Evolutionary conservation across 2,329 filamentous ascomycete genomes (phyloP).

Genomic region (Stagonosporopsis cucurbitacearum): DNA sequence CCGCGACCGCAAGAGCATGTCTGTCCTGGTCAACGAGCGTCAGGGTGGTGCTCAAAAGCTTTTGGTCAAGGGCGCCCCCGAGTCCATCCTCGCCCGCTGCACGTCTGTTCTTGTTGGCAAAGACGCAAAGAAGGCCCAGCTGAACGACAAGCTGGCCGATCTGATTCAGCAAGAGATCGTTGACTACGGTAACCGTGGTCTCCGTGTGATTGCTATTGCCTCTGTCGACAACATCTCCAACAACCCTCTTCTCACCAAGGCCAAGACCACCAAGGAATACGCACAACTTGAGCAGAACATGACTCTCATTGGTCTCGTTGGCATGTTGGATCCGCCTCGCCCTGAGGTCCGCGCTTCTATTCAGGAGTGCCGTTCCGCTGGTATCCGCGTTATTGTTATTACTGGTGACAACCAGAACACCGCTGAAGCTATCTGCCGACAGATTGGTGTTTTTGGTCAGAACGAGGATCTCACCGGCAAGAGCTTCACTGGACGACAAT

Average conservation of each 20-base stretch:
- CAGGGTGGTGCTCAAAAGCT: constrained; percentile 73
- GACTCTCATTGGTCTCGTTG: constrained; percentile 90
- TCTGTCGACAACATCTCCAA: constrained; percentile 77
- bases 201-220: constrained; percentile 93
- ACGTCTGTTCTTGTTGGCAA: constrained; percentile 79
- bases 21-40: constrained; percentile 76
- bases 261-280: constrained; percentile 85
- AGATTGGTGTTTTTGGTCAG: constrained; percentile 89
- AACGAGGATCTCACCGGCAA: constrained; percentile 86
- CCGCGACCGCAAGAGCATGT: constrained; percentile 98
- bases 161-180: constrained; percentile 80
- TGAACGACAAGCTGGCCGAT: constrained; percentile 72
- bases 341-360: constrained; percentile 89
- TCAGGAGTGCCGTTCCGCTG: constrained; percentile 85
- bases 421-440: constrained; percentile 94
- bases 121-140: constrained; percentile 75
- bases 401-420: constrained; percentile 98
- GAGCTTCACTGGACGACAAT: constrained; percentile 94
- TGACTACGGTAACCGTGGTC: constrained; percentile 88
- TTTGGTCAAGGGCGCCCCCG: constrained; percentile 94
- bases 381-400: constrained; percentile 96
- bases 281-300: constrained; percentile 88
- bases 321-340: constrained; percentile 95
- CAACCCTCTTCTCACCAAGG: constrained; percentile 72
- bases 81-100: constrained; percentile 92